These are phyloP conservation scores for Athelia sp. DNA, from an alignment of 1,284 basidiomycete genomes.

Conservation along the genomic window DNA sequence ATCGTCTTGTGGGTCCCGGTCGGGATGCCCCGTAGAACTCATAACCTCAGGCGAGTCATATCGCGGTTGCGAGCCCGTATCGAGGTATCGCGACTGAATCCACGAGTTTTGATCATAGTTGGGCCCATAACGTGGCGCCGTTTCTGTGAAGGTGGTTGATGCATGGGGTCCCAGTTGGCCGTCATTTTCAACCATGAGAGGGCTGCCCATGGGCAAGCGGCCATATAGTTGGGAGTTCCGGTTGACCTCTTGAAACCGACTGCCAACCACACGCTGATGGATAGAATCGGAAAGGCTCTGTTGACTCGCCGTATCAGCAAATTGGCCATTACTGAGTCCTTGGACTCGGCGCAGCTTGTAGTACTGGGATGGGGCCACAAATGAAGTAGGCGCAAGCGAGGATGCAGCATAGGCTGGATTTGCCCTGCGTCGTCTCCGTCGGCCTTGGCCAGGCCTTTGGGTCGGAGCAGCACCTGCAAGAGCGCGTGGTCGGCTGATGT, in stretches of 20 bases:
- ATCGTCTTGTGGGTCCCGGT: constrained; percentile 27
- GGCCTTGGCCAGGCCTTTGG: neutral
- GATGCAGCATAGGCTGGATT: constrained; percentile 62
- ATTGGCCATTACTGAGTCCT: constrained; percentile 57
- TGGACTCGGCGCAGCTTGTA: constrained; percentile 63
- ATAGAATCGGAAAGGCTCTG: constrained; percentile 54
- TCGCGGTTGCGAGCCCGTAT: neutral
- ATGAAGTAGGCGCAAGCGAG: constrained; percentile 67
- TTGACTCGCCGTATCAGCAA: constrained; percentile 37
- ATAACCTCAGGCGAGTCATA: neutral
- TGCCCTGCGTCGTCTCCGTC: constrained; percentile 31
- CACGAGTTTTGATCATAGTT: constrained; percentile 23
- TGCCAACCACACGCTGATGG: constrained; percentile 57
- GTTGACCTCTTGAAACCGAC: constrained; percentile 68
- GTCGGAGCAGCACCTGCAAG: constrained; percentile 23
- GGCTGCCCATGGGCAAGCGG: constrained; percentile 60
- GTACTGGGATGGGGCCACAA: constrained; percentile 73
- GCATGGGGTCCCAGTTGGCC: constrained; percentile 38
- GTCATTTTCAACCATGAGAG: constrained; percentile 46
- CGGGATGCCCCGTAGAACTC: constrained; percentile 8
- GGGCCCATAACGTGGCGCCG: constrained; percentile 40
- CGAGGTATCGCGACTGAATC: neutral
- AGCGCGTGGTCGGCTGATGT: constrained; percentile 65
- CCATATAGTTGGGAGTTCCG: constrained; percentile 50
- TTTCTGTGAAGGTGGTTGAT: constrained; percentile 22